Evolutionary conservation across 2,329 filamentous ascomycete species (phyloP).

Genomic region (Clarireedia homoeocarpa): DNA sequence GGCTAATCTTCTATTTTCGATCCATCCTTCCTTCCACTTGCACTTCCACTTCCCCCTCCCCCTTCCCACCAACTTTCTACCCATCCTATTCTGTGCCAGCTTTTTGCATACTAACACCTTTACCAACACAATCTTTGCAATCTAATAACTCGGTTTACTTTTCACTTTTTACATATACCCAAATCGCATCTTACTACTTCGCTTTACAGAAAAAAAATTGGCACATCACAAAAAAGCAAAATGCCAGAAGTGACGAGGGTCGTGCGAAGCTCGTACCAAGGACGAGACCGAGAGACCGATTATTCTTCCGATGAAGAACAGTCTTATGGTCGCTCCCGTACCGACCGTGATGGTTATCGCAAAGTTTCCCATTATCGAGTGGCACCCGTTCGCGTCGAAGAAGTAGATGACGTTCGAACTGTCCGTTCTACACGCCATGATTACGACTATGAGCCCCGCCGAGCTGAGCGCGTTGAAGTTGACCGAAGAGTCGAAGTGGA

Average conservation of each 20-base stretch:
- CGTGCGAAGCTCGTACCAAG: slow-evolving; percentile 17
- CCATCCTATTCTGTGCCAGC: too few species aligned
- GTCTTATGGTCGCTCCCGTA: slow-evolving; percentile 18
- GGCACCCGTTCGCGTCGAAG: slow-evolving; percentile 23
- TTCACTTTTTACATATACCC: too few species aligned
- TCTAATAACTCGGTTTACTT: too few species aligned
- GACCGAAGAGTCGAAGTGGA: slow-evolving; percentile 20
- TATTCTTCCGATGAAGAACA: slow-evolving; percentile 28
- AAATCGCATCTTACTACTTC: too few species aligned
- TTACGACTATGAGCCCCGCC: background rate
- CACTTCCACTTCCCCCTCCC: too few species aligned
- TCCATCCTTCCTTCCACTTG: too few species aligned
- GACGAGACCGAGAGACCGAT: slow-evolving; percentile 20
- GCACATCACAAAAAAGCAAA: background rate
- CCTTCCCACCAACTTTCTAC: too few species aligned
- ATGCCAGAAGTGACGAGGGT: slow-evolving; percentile 23
- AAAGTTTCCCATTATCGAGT: slow-evolving; percentile 29
- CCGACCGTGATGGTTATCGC: slow-evolving; percentile 20
- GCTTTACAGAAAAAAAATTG: too few species aligned
- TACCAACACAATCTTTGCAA: too few species aligned
- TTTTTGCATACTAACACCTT: too few species aligned
- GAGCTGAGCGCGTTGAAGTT: slow-evolving; percentile 4
- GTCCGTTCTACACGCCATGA: slow-evolving; percentile 22
- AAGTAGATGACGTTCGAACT: slow-evolving; percentile 23
- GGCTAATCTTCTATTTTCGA: too few species aligned